These are phyloP conservation scores for Kluyveromyces dobzhanskii DNA, from an alignment of 805 yeast species.

Conservation along the genomic window DNA sequence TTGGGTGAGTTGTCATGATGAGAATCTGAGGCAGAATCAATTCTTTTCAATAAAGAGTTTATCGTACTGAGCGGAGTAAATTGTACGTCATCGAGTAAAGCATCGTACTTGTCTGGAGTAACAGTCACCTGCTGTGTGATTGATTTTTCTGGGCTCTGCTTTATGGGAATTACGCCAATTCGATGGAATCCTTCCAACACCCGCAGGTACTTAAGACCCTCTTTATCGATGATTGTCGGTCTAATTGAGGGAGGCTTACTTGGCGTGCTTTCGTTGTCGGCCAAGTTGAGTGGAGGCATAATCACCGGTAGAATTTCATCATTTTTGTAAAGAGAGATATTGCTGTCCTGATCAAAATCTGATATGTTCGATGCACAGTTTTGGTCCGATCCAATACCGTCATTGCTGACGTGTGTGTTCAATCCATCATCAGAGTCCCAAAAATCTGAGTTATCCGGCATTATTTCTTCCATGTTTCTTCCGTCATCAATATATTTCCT, in stretches of 20 bases:
- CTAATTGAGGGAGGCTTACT: background rate
- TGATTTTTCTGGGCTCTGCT: background rate
- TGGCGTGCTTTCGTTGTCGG: background rate
- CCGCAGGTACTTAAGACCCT: conserved; percentile 12
- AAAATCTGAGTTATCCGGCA: background rate
- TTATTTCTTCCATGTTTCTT: background rate
- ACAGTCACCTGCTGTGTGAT: background rate
- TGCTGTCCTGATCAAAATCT: background rate
- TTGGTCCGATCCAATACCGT: no score
- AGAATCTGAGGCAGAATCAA: conserved; percentile 1
- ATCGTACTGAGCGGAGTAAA: conserved; percentile 9
- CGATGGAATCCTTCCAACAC: conserved; percentile 16
- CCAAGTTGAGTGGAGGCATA: background rate
- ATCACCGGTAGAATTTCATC: background rate
- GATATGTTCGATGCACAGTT: background rate
- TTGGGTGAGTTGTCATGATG: conserved; percentile 6
- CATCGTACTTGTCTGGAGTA: background rate
- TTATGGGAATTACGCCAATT: conserved; percentile 5
- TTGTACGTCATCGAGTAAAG: conserved; percentile 4
- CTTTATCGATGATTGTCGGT: conserved; percentile 2
- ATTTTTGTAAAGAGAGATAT: background rate
- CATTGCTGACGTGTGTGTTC: no score
- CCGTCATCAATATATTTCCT: background rate
- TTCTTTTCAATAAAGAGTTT: background rate
- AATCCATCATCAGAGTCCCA: background rate